Evolutionary conservation across 2,329 filamentous ascomycete genomes (phyloP).

Genomic region (Cyclaneusma minus): DNA sequence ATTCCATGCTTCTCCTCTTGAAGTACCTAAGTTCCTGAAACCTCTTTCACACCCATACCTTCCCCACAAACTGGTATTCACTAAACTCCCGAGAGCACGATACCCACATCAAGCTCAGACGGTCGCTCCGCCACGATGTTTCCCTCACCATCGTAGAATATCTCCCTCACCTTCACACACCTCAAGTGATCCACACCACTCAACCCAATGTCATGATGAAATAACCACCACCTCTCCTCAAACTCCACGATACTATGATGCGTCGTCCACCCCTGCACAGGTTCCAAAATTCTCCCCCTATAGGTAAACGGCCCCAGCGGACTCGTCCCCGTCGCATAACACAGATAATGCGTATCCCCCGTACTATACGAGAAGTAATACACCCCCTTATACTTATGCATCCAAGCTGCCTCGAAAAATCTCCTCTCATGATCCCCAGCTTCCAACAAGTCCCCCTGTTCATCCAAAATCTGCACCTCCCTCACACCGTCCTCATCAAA

Average conservation of each 20-base stretch:
- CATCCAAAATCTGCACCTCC: conserved; percentile 49
- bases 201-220: conserved; percentile 60
- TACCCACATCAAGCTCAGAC: too few species aligned
- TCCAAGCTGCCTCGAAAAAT: conserved; percentile 72
- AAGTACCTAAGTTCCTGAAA: too few species aligned
- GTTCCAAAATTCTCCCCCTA: conserved; percentile 54
- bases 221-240: conserved; percentile 55
- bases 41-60: too few species aligned
- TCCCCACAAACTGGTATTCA: too few species aligned
- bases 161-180: conserved; percentile 60
- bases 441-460: conserved; percentile 39
- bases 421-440: conserved; percentile 57
- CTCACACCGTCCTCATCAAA: conserved; percentile 36
- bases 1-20: too few species aligned
- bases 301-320: conserved; percentile 63
- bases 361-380: conserved; percentile 72
- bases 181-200: conserved; percentile 58
- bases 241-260: conserved; percentile 70
- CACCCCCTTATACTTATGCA: conserved; percentile 53
- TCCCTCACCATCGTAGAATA: conserved; percentile 53
- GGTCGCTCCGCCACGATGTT: conserved; percentile 34
- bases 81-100: too few species aligned
- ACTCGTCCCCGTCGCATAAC: conserved; percentile 47
- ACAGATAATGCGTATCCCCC: conserved; percentile 61
- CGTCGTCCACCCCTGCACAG: conserved; percentile 67